Base-by-base conservation (phyloP, 2,329 filamentous ascomycete genomes). In the Clarireedia monteithiana region DNA sequence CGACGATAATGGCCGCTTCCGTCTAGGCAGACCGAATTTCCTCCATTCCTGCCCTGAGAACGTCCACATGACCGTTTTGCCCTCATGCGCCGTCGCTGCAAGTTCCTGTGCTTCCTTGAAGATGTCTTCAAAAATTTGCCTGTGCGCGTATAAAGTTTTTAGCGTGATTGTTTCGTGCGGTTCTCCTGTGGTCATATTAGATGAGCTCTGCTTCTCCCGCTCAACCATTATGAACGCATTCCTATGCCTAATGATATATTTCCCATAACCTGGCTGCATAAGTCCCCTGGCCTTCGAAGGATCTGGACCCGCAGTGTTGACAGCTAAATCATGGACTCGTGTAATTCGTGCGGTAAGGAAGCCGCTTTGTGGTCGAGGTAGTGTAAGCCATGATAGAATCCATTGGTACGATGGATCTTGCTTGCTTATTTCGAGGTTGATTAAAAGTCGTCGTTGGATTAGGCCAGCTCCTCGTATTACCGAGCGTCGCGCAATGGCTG, bases 121-220 rank as follows among this genome's bases (percentile, higher is more conserved):
- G 14, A 99, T 83, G 23, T 90, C 83, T 69, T 95, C 89, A 66
- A 99, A 96, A 14, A 97, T 82, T 64, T 92, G 83, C 3, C 91
- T 86, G 64, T 96, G 86, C 48, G 89, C 81, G 76, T 95, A 97
- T 12, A 99, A 78, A 1, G 94, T 92, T 3, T 92, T 97, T 58
- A 99, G 75, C 57, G 90, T 94, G 49, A 99, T 81, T 0, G 91
- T 95, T 73, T 99, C 94, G 75, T 96, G 95, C 1, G 94, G 94
- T 63, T 89, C 87, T 56, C 92, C 94, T 26, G 86, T 91, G 50
- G 84, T 83, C 66, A 87, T 81, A 66, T 92, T 89, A 1, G 89
- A 85, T 55, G 91, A 94, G 39, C 80, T 81, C 69, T 95, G 90
- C 63, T 95, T 90, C 69, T 95, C 86, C 53, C 94, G 80, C 65